These are phyloP conservation scores for Fusarium agapanthi DNA, from an alignment of 2,329 filamentous ascomycete genomes.

Conservation along the genomic window DNA sequence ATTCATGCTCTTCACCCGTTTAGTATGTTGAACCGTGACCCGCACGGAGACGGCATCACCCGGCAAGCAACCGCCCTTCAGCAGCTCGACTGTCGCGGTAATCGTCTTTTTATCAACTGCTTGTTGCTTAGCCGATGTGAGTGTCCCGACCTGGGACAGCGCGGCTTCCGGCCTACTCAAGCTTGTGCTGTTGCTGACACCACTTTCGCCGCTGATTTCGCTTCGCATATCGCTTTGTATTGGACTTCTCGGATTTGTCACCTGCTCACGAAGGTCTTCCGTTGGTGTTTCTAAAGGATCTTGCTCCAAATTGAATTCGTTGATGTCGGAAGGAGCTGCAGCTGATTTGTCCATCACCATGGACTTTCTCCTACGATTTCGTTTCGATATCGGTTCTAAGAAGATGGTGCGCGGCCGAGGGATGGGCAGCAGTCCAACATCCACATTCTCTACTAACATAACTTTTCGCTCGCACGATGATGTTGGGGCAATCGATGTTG, in stretches of 20 bases:
- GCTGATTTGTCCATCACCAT: conserved; percentile 55
- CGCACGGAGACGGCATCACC: conserved; percentile 85
- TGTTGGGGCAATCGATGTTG: conserved; percentile 84
- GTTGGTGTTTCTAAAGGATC: conserved; percentile 52
- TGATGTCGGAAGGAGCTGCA: conserved; percentile 53
- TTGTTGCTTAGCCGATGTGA: conserved; percentile 51
- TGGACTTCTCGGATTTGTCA: conserved; percentile 52
- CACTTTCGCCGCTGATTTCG: conserved; percentile 76
- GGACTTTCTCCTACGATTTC: conserved; percentile 69
- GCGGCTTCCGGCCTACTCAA: conserved; percentile 61
- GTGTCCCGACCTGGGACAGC: conserved; percentile 44
- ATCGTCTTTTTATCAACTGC: conserved; percentile 77
- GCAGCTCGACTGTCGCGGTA: conserved; percentile 83
- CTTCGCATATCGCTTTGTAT: conserved; percentile 67
- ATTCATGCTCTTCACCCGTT: conserved; percentile 87
- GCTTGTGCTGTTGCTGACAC: conserved; percentile 71
- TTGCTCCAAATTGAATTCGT: conserved; percentile 48
- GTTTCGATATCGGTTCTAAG: conserved; percentile 83
- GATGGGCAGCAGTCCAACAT: conserved; percentile 77
- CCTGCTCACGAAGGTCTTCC: conserved; percentile 51
- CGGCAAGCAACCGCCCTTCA: conserved; percentile 83
- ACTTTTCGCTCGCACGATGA: conserved; percentile 84
- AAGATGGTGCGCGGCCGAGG: conserved; percentile 86
- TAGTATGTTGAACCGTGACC: conserved; percentile 86
- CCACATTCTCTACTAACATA: conserved; percentile 81